Conservation (phyloP, 768 basidiomycete species). For the Macrolepiota dolichaula region DNA sequence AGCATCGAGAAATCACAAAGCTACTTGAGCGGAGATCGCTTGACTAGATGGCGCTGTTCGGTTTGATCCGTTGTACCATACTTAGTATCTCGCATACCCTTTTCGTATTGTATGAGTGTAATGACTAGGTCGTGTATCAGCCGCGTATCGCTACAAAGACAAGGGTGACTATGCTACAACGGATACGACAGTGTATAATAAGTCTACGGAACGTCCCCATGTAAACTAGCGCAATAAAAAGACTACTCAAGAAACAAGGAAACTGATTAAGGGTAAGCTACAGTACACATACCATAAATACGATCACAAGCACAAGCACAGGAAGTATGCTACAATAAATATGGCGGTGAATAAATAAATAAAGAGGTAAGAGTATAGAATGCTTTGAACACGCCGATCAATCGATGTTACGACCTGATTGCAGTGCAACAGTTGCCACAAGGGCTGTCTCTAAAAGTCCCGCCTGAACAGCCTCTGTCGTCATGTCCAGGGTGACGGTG, state of each 20-base stretch:
- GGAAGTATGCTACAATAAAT: no score
- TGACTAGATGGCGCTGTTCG: constrained; percentile 36
- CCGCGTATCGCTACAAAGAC: background rate
- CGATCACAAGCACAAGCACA: no score
- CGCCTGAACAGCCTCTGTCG: constrained; percentile 39
- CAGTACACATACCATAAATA: no score
- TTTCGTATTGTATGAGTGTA: constrained; percentile 4
- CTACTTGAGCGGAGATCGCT: constrained; percentile 66
- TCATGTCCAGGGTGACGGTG: constrained; percentile 40
- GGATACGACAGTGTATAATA: background rate
- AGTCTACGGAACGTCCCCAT: no score
- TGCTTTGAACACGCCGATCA: constrained; percentile 17
- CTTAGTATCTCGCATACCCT: background rate
- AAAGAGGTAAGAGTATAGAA: background rate
- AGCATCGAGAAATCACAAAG: constrained; percentile 82
- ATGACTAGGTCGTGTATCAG: background rate
- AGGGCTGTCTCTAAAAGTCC: constrained; percentile 43
- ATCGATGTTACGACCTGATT: constrained; percentile 43
- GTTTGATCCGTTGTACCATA: background rate
- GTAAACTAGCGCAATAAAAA: no score
- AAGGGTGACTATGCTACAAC: background rate
- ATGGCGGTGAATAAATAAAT: background rate
- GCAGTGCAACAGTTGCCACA: constrained; percentile 41
- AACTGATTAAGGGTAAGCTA: no score
- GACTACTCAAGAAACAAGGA: no score